A percentile compares a stretch with the other conserved stretches of the same genome.
These are phyloP conservation scores for Citrullus colocynthis DNA, from an alignment of 306 rosid species.

Conservation along the genomic window DNA sequence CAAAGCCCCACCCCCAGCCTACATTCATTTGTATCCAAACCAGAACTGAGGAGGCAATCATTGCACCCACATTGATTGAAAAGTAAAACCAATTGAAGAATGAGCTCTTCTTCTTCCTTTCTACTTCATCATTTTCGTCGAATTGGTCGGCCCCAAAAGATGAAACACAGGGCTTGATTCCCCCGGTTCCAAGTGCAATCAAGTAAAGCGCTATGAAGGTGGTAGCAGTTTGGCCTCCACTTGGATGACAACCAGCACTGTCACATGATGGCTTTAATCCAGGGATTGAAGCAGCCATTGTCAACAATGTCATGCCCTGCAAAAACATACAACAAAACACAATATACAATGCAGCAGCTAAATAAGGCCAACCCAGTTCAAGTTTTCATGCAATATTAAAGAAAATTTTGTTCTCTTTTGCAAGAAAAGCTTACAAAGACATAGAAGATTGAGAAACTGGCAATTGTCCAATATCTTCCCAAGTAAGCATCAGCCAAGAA, in stretches of 20 bases:
- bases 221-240: constrained; percentile 27
- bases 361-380: neutral
- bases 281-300: constrained; percentile 40
- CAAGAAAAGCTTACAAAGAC: constrained; percentile 39
- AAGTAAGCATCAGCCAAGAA: constrained; percentile 84
- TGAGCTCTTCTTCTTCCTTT: constrained; percentile 51
- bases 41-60: constrained; percentile 59
- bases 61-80: constrained; percentile 66
- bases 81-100: constrained; percentile 88
- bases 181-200: constrained; percentile 83
- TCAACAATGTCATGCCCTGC: constrained; percentile 49
- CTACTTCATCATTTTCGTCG: constrained; percentile 46
- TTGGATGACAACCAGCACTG: constrained; percentile 35
- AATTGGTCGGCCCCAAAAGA: constrained; percentile 84
- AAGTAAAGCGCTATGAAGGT: constrained; percentile 51
- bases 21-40: constrained; percentile 77
- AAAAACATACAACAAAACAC: neutral
- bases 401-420: neutral
- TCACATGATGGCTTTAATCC: constrained; percentile 55
- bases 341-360: neutral
- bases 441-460: constrained; percentile 51
- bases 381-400: neutral
- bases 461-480: constrained; percentile 96
- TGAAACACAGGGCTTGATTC: constrained; percentile 87
- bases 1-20: constrained; percentile 94